phyloP scores from a whole-genome alignment of 2,329 filamentous ascomycete genomes.

The Fusarium tjaetaba region DNA sequence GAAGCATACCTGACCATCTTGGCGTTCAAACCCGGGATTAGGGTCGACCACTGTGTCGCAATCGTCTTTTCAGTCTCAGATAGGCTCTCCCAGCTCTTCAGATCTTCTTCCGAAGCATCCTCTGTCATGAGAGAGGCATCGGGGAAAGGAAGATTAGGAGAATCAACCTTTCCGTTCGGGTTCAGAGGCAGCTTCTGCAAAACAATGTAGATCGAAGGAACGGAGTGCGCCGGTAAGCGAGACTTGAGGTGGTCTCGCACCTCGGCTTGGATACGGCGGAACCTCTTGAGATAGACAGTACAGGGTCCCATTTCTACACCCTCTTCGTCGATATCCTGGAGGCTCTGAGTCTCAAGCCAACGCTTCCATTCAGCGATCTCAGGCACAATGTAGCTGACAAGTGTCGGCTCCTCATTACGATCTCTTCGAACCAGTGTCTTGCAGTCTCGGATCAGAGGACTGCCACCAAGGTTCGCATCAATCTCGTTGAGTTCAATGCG shows the following conservation, averaged over 20 bases:
- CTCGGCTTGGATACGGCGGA: conserved; percentile 58
- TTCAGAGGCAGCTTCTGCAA: conserved; percentile 69
- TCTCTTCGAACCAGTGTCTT: conserved; percentile 76
- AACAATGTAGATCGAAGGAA: conserved; percentile 46
- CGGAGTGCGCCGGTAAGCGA: conserved; percentile 46
- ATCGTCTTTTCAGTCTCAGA: conserved; percentile 53
- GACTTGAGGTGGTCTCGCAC: conserved; percentile 45
- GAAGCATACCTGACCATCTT: conserved; percentile 53
- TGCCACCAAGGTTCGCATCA: conserved; percentile 80
- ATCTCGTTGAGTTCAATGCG: conserved; percentile 95
- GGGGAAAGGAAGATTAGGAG: conserved; percentile 80
- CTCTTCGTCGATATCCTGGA: conserved; percentile 66
- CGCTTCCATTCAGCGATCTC: conserved; percentile 74
- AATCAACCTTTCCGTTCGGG: conserved; percentile 84
- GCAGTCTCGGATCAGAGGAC: conserved; percentile 82
- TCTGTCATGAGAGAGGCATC: conserved; percentile 62
- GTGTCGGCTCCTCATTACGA: conserved; percentile 72
- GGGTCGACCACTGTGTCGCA: conserved; percentile 75
- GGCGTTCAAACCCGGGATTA: conserved; percentile 70
- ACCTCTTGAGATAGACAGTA: conserved; percentile 57
- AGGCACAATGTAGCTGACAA: conserved; percentile 92
- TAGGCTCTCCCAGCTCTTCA: conserved; percentile 63
- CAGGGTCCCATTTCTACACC: conserved; percentile 56
- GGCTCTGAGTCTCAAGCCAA: conserved; percentile 62
- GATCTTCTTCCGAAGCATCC: conserved; percentile 49